Percentiles rank a stretch among this genome's conserved stretches.
Conservation (phyloP, 768 basidiomycete species). For the Mycena polygramma region DNA sequence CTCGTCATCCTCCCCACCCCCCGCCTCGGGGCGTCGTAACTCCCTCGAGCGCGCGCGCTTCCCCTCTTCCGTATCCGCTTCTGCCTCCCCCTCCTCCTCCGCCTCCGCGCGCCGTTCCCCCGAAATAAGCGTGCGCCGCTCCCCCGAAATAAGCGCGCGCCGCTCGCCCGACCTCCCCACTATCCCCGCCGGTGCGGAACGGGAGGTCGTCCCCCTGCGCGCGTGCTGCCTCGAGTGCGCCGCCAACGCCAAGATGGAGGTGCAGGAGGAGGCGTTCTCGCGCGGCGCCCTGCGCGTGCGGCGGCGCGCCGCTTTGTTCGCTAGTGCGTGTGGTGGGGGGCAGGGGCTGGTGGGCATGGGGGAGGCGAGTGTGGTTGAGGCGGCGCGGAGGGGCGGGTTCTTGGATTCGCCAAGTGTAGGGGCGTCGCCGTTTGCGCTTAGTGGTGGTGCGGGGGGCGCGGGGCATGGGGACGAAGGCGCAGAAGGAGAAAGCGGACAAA, state of each 20-base stretch:
- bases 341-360: background rate
- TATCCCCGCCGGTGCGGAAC: background rate
- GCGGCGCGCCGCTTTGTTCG: conserved; percentile 15
- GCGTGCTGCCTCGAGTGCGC: conserved; percentile 77
- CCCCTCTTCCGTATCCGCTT: background rate
- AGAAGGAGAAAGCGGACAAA: background rate
- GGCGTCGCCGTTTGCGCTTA: too few relatives aligned
- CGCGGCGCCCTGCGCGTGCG: conserved; percentile 35
- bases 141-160: background rate
- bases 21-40: too few relatives aligned
- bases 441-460: too few relatives aligned
- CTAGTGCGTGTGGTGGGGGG: too few relatives aligned
- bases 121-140: too few relatives aligned
- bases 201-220: conserved; percentile 74
- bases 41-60: background rate
- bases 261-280: conserved; percentile 30
- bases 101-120: conserved; percentile 6
- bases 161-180: conserved; percentile 47
- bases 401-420: background rate
- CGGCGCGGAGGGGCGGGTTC: conserved; percentile 25
- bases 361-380: conserved; percentile 11
- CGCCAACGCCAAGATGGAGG: conserved; percentile 19
- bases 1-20: background rate
- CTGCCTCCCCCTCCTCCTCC: conserved; percentile 23
- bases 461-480: background rate